Evolutionary conservation across 345 rosid genomes (phyloP), one percentile per base, ranked within the genome.

Genomic region (Combretum micranthum): DNA sequence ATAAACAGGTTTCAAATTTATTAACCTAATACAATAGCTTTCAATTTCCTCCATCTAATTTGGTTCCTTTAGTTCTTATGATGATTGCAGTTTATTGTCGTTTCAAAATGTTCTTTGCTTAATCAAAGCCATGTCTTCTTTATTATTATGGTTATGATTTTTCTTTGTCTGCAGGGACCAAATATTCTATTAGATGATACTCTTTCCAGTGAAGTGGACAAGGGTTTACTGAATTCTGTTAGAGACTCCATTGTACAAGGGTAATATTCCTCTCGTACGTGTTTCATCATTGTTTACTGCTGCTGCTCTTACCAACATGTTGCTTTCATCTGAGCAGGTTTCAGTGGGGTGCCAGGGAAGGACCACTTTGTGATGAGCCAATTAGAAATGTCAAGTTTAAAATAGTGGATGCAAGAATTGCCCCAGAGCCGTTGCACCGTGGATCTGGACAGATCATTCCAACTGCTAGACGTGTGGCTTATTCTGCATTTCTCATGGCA

Each of bases 281-380:
- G 52, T 65, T 32, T 47, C 63, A 42, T 20, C 54, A 25, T 62
- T 25, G n/a, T 59, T 62, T 65, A n/a, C 42, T 59, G 23, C 52
- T 55, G 47, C 14, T 25, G 4, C 39, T 46, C 59, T 18, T 23
- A 66, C 26, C 49, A 47, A 67, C 25, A 54, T 56, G 42, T 42
- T 49, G 49, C 42, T 42, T 43, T 65, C 50, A 53, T 54, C 50
- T 60, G 54, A 60, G 58, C 73, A 89, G 99, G 55, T 93, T 93
- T 69, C 99, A 93, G 69, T 93, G 99, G 99, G 99, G 90, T 59
- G 99, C 99, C 50, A 77, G 96, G 68, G 97, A 93, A 90, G 99
- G 97, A 19, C 97, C 99, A 7, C 84, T 93, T 13, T 93, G 99
- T 68, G 99, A 93, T 61, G 99, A 93, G 63, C 99, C 99, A 49